Base-by-base conservation (phyloP, 768 basidiomycete genomes). In the Mycena indigotica region DNA sequence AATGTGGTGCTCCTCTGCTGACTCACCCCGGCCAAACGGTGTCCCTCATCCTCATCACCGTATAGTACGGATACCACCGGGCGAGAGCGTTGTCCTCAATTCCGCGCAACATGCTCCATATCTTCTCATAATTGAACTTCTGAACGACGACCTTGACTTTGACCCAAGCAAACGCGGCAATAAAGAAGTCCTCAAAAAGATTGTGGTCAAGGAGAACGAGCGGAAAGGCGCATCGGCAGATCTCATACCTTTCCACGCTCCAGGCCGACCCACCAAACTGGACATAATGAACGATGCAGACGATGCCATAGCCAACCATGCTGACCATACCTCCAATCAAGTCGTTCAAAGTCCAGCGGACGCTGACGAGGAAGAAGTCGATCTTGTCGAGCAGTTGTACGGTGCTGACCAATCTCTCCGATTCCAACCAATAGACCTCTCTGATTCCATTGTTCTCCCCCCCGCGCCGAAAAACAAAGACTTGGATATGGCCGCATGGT, bases 61-160 rank as follows among this genome's bases (percentile, higher is more conserved):
- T 40, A 93, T 99, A 51, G 95, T 98, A 50, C 87, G 97, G 62
- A 96, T 99, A 67, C 95, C 96, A 12, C 96, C 97, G 2, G 93
- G 95, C 15, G 97, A 99, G 76, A 91, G 93, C 55, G 97, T 98
- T 44, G 97, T 98, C 10, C 82, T 99, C 25, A 99, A 99, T 70
- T 98, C 96, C 19, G 97, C 97, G 3, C 95, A 99, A 72, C 84
- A 91, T 30, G 95, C 94, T 0, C 97, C 97, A 4, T 99, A 92
- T 69, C 80, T 99, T 19, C 82, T 99, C 23, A 80, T 95, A 59
- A 84, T 98, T 56, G 97, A 99, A 72, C 88, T 98, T 44, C 79
- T 98, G 28, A 84, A 86, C 59, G 87, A 86, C 28, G 96, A 98
- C 65, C 81, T 99, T 29, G 91, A 96, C 70, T 98, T 99, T 69